Conservation (phyloP, 768 basidiomycete genomes). For the Cytidiella melzeri region DNA sequence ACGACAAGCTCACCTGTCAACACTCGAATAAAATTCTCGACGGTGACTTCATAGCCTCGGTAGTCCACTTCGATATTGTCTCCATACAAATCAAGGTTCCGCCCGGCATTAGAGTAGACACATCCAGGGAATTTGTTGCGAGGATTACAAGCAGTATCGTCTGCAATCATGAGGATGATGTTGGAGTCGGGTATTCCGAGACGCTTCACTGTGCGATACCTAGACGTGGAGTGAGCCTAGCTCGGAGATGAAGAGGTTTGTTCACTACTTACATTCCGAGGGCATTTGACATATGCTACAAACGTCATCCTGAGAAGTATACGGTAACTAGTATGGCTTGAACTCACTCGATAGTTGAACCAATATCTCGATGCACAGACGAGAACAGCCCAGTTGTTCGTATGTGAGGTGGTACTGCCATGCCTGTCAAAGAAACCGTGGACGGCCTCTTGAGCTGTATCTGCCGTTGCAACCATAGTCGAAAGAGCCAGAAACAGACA, state of each 20-base stretch:
- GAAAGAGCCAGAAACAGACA: background rate
- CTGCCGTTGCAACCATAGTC: background rate
- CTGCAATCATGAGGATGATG: conserved; percentile 98
- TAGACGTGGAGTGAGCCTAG: conserved; percentile 22
- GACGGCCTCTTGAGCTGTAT: background rate
- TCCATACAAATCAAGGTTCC: conserved; percentile 85
- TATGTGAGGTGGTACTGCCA: conserved; percentile 39
- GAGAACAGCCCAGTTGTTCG: conserved; percentile 98
- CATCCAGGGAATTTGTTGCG: conserved; percentile 89
- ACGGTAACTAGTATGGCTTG: background rate
- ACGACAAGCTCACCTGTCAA: conserved; percentile 64
- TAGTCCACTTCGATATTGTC: conserved; percentile 98
- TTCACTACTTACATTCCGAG: conserved; percentile 74
- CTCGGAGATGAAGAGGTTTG: background rate
- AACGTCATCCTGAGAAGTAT: background rate
- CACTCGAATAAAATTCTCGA: conserved; percentile 91
- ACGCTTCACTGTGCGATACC: conserved; percentile 97
- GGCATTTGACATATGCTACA: conserved; percentile 96
- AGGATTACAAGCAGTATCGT: conserved; percentile 91
- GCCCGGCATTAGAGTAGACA: conserved; percentile 85
- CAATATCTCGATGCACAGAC: conserved; percentile 93
- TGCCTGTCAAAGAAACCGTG: conserved; percentile 4
- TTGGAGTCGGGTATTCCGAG: conserved; percentile 98
- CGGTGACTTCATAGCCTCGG: conserved; percentile 95
- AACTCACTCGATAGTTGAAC: conserved; percentile 94